These are phyloP conservation scores for Pilatotrama ljubarskyi DNA, from an alignment of 768 basidiomycete genomes.

Conservation along the genomic window DNA sequence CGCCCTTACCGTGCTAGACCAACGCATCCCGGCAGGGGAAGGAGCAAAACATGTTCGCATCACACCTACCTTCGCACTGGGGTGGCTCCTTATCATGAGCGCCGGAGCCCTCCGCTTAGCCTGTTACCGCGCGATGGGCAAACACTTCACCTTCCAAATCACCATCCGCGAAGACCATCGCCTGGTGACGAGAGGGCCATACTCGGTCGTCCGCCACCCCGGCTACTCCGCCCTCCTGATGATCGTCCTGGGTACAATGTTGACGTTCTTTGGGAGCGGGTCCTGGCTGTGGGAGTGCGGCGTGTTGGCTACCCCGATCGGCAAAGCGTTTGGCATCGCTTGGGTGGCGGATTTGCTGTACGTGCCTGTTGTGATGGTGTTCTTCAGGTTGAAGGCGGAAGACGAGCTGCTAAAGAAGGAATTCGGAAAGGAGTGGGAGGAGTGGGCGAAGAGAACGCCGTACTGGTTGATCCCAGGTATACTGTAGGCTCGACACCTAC, in stretches of 20 bases:
- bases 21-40: background rate
- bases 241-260: conserved; percentile 10
- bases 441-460: conserved; percentile 21
- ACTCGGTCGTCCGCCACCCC: conserved; percentile 33
- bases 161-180: conserved; percentile 26
- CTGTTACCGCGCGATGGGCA: conserved; percentile 30
- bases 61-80: conserved; percentile 17
- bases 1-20: background rate
- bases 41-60: conserved; percentile 2
- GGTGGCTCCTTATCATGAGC: conserved; percentile 10
- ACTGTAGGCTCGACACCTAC: background rate
- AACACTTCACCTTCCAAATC: conserved; percentile 33
- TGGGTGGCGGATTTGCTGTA: conserved; percentile 13
- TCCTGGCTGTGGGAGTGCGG: conserved; percentile 23
- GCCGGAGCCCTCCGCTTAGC: conserved; percentile 17
- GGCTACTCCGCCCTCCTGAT: conserved; percentile 23
- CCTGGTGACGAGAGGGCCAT: conserved; percentile 32
- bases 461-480: conserved; percentile 19
- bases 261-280: conserved; percentile 12
- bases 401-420: conserved; percentile 19
- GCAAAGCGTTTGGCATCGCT: conserved; percentile 2
- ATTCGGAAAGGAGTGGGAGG: conserved; percentile 26
- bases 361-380: conserved; percentile 8
- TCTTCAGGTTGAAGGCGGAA: conserved; percentile 13
- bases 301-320: conserved; percentile 7